Conservation (phyloP, 257 asterid genomes). For the Ajuga chamaepitys region DNA sequence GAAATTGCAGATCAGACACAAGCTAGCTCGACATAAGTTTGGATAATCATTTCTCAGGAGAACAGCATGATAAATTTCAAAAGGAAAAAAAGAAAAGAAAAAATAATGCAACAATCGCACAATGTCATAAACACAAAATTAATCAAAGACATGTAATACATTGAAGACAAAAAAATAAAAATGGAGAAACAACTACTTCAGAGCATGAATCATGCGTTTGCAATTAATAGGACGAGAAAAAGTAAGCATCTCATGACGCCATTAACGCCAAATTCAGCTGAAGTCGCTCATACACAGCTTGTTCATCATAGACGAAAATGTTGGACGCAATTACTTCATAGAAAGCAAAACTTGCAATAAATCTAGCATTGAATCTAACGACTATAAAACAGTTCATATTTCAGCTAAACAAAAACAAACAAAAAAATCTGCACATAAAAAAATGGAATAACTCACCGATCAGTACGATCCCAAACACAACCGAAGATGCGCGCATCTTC, state of each 20-base stretch:
- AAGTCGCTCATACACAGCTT: background rate
- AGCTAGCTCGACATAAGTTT: background rate
- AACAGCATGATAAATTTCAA: background rate
- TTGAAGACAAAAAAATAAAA: background rate
- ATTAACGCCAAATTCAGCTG: background rate
- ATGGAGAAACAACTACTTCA: background rate
- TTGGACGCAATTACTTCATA: background rate
- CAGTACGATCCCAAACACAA: slow-evolving; percentile 38
- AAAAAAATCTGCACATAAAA: background rate
- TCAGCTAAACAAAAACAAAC: slow-evolving; percentile 11
- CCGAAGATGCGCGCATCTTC: slow-evolving; percentile 37
- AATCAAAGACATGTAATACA: background rate
- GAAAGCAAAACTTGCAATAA: background rate
- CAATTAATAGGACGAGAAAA: background rate
- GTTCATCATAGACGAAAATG: background rate
- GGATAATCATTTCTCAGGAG: background rate
- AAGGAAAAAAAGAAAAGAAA: background rate
- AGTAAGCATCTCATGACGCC: background rate
- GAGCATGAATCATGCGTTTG: background rate
- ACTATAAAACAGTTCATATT: background rate
- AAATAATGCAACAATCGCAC: background rate
- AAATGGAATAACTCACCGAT: slow-evolving; percentile 38
- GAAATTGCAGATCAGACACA: slow-evolving; percentile 6
- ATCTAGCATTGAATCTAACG: background rate
- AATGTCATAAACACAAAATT: background rate